Conservation (phyloP, 257 asterid genomes). For the Capsicum pubescens region DNA sequence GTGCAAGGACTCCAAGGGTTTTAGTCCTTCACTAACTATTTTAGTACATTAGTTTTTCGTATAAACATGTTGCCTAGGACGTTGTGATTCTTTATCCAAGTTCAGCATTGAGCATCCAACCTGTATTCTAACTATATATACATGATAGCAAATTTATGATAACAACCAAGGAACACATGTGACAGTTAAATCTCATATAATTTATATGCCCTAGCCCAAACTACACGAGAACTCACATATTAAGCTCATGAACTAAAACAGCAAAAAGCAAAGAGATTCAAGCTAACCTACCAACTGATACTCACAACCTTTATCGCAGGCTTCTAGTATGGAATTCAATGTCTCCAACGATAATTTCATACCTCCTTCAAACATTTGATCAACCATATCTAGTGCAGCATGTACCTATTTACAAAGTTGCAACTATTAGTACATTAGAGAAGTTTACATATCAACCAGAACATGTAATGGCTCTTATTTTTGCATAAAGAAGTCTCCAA, state of each 20-base stretch:
- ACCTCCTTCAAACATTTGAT: conserved; percentile 60
- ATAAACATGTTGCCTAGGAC: conserved; percentile 15
- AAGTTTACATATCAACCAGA: conserved; percentile 14
- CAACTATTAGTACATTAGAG: conserved; percentile 14
- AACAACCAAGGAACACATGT: background rate
- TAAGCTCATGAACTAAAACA: conserved; percentile 18
- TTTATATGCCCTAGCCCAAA: conserved; percentile 3
- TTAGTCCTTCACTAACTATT: background rate
- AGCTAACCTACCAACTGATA: conserved; percentile 69
- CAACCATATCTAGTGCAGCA: conserved; percentile 69
- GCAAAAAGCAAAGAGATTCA: conserved; percentile 32
- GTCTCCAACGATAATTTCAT: conserved; percentile 50
- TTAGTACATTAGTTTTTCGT: background rate
- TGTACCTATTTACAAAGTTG: conserved; percentile 60
- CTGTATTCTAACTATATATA: conserved; percentile 3
- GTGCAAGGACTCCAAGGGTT: background rate
- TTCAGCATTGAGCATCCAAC: background rate
- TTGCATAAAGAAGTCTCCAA: conserved; percentile 8
- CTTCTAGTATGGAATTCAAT: conserved; percentile 64
- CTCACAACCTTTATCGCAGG: conserved; percentile 73
- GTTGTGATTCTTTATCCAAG: background rate
- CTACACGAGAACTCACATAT: conserved; percentile 1
- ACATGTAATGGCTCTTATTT: background rate
- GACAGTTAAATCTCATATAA: conserved; percentile 7
- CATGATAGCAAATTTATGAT: conserved; percentile 13